A percentile compares a stretch with the other conserved stretches of the same genome.
Evolutionary conservation across 306 rosid genomes (phyloP).

Genomic region (Datisca glomerata): DNA sequence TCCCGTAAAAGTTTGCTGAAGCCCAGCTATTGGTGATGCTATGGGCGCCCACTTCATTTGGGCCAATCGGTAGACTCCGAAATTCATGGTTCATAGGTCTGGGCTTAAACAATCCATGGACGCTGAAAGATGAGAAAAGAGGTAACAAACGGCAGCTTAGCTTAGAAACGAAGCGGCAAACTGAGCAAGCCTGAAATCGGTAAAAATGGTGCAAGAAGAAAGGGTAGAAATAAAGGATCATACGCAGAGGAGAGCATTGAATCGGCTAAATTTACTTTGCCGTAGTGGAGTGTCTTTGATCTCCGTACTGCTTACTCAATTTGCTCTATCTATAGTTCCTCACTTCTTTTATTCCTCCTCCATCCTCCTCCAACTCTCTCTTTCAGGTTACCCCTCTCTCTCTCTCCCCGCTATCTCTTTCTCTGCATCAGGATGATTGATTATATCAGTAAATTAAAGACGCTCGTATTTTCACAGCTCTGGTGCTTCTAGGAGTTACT

Average conservation of each 20-base stretch:
- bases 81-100: too few relatives aligned
- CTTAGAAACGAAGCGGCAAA: too few relatives aligned
- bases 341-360: constrained; percentile 20
- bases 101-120: too few relatives aligned
- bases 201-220: too few relatives aligned
- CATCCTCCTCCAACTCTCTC: constrained; percentile 19
- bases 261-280: constrained; percentile 10
- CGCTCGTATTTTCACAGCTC: constrained; percentile 8
- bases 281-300: constrained; percentile 18
- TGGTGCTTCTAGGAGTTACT: constrained; percentile 19
- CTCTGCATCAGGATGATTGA: neutral
- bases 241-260: constrained; percentile 4
- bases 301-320: constrained; percentile 20
- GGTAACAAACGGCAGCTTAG: too few relatives aligned
- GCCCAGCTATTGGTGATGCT: too few relatives aligned
- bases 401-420: neutral
- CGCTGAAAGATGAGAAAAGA: too few relatives aligned
- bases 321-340: constrained; percentile 21
- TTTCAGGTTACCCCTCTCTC: constrained; percentile 29
- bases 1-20: too few relatives aligned
- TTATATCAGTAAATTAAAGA: neutral
- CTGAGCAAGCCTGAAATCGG: too few relatives aligned
- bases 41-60: too few relatives aligned
- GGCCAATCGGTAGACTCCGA: too few relatives aligned
- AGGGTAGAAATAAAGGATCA: constrained; percentile 12